Conservation (phyloP, 1,284 basidiomycete genomes). For the Austropuccinia psidii region DNA sequence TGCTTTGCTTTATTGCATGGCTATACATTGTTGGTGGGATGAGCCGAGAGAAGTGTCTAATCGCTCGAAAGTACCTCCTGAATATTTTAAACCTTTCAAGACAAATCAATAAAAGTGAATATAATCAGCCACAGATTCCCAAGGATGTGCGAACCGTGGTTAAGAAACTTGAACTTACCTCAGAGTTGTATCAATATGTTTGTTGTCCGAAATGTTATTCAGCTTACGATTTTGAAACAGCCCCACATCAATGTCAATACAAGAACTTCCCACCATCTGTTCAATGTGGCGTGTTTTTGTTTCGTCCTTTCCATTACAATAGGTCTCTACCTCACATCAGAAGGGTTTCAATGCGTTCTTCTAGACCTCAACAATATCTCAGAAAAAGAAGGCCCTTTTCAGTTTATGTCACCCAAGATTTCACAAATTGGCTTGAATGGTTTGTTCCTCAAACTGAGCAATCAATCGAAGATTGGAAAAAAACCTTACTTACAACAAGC, state of each 20-base stretch:
- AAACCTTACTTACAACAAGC: no score
- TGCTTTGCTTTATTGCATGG: no score
- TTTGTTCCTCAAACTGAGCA: conserved; percentile 2
- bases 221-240: not conserved
- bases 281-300: not conserved
- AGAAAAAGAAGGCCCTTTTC: not conserved
- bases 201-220: not conserved
- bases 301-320: not conserved
- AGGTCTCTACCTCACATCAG: not conserved
- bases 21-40: not conserved
- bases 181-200: not conserved
- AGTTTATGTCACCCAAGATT: not conserved
- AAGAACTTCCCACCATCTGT: not conserved
- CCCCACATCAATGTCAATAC: not conserved
- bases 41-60: not conserved
- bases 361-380: not conserved
- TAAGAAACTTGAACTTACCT: not conserved
- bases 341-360: not conserved
- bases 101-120: not conserved
- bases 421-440: conserved; percentile 1
- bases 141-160: not conserved
- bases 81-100: not conserved
- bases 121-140: no score
- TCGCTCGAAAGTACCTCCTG: not conserved
- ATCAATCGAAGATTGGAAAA: conserved; percentile 19